These are phyloP conservation scores for Wickerhamiella cacticola DNA, from an alignment of 805 yeast genomes.

Conservation along the genomic window DNA sequence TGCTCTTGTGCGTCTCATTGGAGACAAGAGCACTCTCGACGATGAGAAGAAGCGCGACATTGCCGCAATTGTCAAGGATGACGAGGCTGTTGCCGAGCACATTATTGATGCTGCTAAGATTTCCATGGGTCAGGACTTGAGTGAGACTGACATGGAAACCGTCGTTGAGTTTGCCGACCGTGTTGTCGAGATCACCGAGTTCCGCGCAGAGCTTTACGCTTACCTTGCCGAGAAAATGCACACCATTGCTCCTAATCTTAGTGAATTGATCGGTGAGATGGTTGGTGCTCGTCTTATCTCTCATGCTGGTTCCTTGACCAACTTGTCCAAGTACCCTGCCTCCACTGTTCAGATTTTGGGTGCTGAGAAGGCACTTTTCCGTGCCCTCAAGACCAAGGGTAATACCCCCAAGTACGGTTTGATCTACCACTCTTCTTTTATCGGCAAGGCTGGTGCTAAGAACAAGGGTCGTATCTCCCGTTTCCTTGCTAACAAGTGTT, in stretches of 20 bases:
- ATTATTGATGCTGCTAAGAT: conserved; percentile 90
- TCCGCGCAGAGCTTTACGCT: conserved; percentile 70
- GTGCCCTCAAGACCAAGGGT: conserved; percentile 93
- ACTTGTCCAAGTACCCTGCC: conserved; percentile 95
- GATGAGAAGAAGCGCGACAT: conserved; percentile 58
- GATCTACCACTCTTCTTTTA: conserved; percentile 87
- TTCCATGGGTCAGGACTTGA: conserved; percentile 97
- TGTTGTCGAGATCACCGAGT: conserved; percentile 82
- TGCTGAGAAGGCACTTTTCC: conserved; percentile 92
- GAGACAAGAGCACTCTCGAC: conserved; percentile 67
- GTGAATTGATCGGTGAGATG: conserved; percentile 95
- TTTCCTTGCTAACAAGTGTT: conserved; percentile 96
- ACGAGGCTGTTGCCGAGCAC: conserved; percentile 82
- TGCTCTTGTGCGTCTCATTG: conserved; percentile 64
- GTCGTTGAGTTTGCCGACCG: conserved; percentile 85
- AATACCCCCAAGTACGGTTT: conserved; percentile 95
- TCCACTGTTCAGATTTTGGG: conserved; percentile 97
- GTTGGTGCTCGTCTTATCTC: conserved; percentile 98
- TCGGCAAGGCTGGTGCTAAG: conserved; percentile 87
- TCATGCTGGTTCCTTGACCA: conserved; percentile 95
- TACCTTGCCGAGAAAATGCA: conserved; percentile 94
- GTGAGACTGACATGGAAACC: conserved; percentile 88
- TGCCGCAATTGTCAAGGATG: conserved; percentile 82
- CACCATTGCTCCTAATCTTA: conserved; percentile 92
- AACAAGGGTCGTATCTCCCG: conserved; percentile 99